phyloP scores from a whole-genome alignment of 192 early-diverging fungal species.

The Backusella macrospora region DNA sequence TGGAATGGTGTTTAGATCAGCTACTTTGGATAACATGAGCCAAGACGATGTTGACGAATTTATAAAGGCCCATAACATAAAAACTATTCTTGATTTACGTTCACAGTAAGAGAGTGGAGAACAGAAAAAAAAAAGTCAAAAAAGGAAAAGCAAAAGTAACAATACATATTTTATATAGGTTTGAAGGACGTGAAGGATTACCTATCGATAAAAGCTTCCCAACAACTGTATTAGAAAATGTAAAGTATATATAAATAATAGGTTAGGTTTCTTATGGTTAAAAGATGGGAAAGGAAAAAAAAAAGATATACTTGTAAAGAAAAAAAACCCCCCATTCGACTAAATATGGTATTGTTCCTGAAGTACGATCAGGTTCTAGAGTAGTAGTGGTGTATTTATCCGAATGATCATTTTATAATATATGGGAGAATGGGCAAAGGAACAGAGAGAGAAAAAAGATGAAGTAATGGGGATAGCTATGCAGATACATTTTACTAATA shows the following conservation, averaged over 20 bases:
- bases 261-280: neutral
- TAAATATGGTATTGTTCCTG: too few relatives aligned
- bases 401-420: too few relatives aligned
- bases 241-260: neutral
- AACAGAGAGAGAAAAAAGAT: too few relatives aligned
- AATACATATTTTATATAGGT: neutral
- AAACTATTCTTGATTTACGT: slow-evolving; percentile 47
- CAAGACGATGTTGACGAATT: slow-evolving; percentile 38
- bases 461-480: too few relatives aligned
- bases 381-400: too few relatives aligned
- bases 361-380: too few relatives aligned
- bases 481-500: too few relatives aligned
- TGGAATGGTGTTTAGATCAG: slow-evolving; percentile 45
- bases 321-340: too few relatives aligned
- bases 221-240: slow-evolving; percentile 23
- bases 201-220: slow-evolving; percentile 35
- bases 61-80: slow-evolving; percentile 35
- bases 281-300: neutral
- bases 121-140: too few relatives aligned
- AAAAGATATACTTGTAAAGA: neutral
- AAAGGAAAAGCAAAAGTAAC: too few relatives aligned
- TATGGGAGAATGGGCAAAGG: too few relatives aligned
- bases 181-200: slow-evolving; percentile 20
- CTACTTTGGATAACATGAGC: slow-evolving; percentile 43
- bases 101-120: slow-evolving; percentile 22